A percentile compares a stretch with the other conserved stretches of the same genome.
Evolutionary conservation across 257 asterid genomes (phyloP).

Genomic region (Penstemon eatonii): DNA sequence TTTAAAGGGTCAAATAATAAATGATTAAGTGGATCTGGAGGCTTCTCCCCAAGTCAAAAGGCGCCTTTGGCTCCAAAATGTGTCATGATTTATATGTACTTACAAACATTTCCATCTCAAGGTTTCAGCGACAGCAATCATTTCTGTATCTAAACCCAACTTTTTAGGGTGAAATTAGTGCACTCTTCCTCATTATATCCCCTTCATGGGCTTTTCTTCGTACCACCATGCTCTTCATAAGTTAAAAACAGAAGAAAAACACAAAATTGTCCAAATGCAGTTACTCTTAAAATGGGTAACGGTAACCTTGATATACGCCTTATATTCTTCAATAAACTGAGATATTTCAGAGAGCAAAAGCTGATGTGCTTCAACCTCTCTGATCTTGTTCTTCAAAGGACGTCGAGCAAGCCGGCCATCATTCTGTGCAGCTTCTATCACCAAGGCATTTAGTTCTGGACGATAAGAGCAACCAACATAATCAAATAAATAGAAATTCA

Average conservation of each 20-base stretch:
- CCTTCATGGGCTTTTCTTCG: background rate
- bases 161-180: background rate
- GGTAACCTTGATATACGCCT: slow-evolving; percentile 47
- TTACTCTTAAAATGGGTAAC: background rate
- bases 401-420: slow-evolving; percentile 81
- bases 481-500: background rate
- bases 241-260: background rate
- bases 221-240: background rate
- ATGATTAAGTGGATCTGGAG: background rate
- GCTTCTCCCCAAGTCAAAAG: background rate
- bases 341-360: slow-evolving; percentile 49
- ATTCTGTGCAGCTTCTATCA: slow-evolving; percentile 50
- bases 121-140: background rate
- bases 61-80: background rate
- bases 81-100: background rate
- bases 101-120: background rate
- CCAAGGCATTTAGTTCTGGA: slow-evolving; percentile 61
- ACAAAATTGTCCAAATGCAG: background rate
- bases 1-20: background rate
- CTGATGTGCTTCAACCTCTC: slow-evolving; percentile 72
- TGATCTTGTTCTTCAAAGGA: slow-evolving; percentile 61
- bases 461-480: slow-evolving; percentile 6
- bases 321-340: slow-evolving; percentile 42
- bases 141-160: no score
- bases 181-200: background rate